Conservation (phyloP, 352 stramenopile species). For the Phytophthora pluvialis region DNA sequence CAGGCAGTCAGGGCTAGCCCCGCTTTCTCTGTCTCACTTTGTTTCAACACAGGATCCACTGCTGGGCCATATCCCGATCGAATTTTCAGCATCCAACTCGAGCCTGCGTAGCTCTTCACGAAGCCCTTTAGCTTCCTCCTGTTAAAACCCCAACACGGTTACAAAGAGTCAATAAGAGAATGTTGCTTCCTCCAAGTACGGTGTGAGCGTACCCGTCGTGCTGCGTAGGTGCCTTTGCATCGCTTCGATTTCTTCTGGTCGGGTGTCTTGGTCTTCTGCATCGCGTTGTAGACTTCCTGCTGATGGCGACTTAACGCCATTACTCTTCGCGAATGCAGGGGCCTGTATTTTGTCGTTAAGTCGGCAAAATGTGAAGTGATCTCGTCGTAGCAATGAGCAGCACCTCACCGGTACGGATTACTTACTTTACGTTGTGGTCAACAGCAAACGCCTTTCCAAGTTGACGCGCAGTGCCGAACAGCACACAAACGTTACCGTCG, state of each 20-base stretch:
- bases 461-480: conserved; percentile 2
- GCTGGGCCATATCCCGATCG: conserved; percentile 1
- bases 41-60: conserved; percentile 6
- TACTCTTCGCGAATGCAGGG: background rate
- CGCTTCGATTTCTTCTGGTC: conserved; percentile 5
- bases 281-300: background rate
- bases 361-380: conserved; percentile 9
- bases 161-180: background rate
- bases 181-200: background rate
- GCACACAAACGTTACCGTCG: background rate
- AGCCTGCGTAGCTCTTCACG: conserved; percentile 7
- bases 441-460: conserved; percentile 6
- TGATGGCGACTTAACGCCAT: conserved; percentile 1
- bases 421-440: conserved; percentile 7
- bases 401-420: background rate
- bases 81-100: conserved; percentile 19
- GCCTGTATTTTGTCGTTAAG: conserved; percentile 1
- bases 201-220: conserved; percentile 9
- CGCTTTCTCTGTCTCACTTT: conserved; percentile 5
- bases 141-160: background rate
- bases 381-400: background rate
- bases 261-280: background rate
- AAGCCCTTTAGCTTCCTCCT: conserved; percentile 21
- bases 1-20: background rate
- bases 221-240: conserved; percentile 22